Evolutionary conservation across 352 stramenopile species (phyloP).

Genomic region (Aphanomyces euteiches): DNA sequence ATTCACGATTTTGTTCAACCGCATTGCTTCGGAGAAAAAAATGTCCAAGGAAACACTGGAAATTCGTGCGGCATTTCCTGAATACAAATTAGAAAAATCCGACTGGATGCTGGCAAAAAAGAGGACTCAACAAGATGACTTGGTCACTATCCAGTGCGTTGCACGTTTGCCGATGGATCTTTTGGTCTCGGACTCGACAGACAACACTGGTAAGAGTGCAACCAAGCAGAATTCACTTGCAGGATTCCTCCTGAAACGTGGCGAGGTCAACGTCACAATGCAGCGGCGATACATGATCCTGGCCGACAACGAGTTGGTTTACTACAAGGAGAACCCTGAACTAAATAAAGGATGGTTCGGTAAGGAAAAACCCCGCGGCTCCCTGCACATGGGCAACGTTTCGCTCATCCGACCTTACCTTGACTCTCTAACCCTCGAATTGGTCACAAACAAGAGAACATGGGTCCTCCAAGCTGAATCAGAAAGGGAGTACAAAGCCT

Average conservation of each 20-base stretch:
- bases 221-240: constrained; percentile 38
- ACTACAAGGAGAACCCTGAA: constrained; percentile 85
- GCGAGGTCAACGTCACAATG: constrained; percentile 80
- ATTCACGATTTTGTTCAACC: constrained; percentile 63
- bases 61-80: constrained; percentile 75
- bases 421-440: constrained; percentile 36
- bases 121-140: constrained; percentile 61
- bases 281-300: constrained; percentile 85
- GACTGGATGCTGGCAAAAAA: constrained; percentile 81
- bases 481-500: constrained; percentile 72
- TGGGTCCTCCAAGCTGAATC: constrained; percentile 73
- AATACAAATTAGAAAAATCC: constrained; percentile 81
- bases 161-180: constrained; percentile 8
- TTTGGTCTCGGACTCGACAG: constrained; percentile 14
- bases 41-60: constrained; percentile 79
- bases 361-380: constrained; percentile 51
- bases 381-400: constrained; percentile 23
- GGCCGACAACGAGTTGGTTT: constrained; percentile 60
- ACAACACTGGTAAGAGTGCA: constrained; percentile 36
- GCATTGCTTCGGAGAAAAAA: constrained; percentile 52
- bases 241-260: constrained; percentile 76
- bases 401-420: constrained; percentile 34
- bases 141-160: constrained; percentile 27
- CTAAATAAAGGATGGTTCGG: constrained; percentile 40
- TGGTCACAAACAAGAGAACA: constrained; percentile 73